Conservation (phyloP, 73 alveolate genomes). For the Paramecium pentaurelia region DNA sequence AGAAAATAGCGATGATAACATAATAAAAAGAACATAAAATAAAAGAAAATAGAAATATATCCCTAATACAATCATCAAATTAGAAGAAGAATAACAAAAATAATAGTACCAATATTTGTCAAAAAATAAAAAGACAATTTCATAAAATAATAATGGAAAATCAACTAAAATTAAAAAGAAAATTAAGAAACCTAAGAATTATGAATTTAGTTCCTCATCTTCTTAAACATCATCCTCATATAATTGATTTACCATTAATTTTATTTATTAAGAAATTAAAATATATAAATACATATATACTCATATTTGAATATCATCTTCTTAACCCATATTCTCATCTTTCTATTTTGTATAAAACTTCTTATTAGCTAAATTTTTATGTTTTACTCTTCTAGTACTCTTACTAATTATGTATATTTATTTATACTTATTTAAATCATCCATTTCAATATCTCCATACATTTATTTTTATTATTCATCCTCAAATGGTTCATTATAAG, state of each 20-base stretch:
- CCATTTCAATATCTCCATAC: conserved; percentile 25
- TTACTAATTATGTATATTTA: background rate
- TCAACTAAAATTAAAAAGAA: background rate
- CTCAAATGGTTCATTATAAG: background rate
- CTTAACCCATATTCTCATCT: background rate
- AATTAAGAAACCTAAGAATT: background rate
- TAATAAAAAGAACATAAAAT: background rate
- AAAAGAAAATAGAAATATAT: background rate
- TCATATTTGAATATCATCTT: background rate
- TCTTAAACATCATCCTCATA: background rate
- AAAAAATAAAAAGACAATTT: background rate
- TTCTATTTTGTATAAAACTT: background rate
- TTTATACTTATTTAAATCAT: background rate
- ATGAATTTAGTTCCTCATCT: background rate
- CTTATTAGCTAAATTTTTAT: background rate
- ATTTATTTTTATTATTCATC: background rate
- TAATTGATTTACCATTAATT: background rate
- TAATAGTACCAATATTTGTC: background rate
- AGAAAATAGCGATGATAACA: background rate
- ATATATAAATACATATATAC: background rate
- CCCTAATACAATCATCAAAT: background rate
- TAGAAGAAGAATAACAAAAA: background rate
- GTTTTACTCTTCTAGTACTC: background rate
- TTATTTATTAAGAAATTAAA: background rate
- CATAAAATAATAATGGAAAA: background rate